phyloP scores from a whole-genome alignment of 768 basidiomycete species.

The Russula ochroleuca region DNA sequence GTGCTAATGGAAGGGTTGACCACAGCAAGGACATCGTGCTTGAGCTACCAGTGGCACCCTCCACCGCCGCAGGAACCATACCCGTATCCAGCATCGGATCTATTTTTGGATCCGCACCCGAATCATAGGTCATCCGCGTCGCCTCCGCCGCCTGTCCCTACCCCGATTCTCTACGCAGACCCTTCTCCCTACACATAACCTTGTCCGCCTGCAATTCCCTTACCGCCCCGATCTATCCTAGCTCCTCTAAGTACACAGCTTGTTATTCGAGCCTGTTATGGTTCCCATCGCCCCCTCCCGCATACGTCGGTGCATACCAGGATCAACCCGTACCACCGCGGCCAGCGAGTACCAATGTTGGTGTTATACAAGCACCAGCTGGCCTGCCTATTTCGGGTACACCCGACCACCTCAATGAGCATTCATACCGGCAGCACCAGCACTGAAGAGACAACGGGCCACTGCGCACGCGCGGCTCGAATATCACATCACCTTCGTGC shows the following conservation, averaged over 20 bases:
- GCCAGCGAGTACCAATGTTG: slow-evolving; percentile 47
- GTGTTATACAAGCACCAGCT: slow-evolving; percentile 36
- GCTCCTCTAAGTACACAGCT: slow-evolving; percentile 35
- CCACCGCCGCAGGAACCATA: slow-evolving; percentile 31
- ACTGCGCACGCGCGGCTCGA: slow-evolving; percentile 56
- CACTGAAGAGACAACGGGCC: slow-evolving; percentile 49
- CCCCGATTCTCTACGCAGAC: slow-evolving; percentile 29
- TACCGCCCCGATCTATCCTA: slow-evolving; percentile 41
- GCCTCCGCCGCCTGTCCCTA: slow-evolving; percentile 24
- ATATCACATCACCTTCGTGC: slow-evolving; percentile 56
- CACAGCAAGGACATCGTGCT: slow-evolving; percentile 66
- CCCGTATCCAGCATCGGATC: slow-evolving; percentile 8
- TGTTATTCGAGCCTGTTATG: slow-evolving; percentile 30
- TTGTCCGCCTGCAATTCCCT: slow-evolving; percentile 9
- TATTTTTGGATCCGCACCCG: not conserved
- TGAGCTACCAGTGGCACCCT: slow-evolving; percentile 65
- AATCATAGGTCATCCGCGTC: slow-evolving; percentile 27
- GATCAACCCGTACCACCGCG: slow-evolving; percentile 39
- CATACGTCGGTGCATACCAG: slow-evolving; percentile 31
- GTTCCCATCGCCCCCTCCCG: slow-evolving; percentile 29
- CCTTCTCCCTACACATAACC: slow-evolving; percentile 38
- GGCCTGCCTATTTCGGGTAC: slow-evolving; percentile 36
- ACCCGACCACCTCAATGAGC: slow-evolving; percentile 32
- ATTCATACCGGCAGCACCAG: slow-evolving; percentile 24
- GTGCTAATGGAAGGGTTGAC: slow-evolving; percentile 11